phyloP scores from a whole-genome alignment of 2,329 filamentous ascomycete genomes.

The Scedosporium apiospermum region DNA sequence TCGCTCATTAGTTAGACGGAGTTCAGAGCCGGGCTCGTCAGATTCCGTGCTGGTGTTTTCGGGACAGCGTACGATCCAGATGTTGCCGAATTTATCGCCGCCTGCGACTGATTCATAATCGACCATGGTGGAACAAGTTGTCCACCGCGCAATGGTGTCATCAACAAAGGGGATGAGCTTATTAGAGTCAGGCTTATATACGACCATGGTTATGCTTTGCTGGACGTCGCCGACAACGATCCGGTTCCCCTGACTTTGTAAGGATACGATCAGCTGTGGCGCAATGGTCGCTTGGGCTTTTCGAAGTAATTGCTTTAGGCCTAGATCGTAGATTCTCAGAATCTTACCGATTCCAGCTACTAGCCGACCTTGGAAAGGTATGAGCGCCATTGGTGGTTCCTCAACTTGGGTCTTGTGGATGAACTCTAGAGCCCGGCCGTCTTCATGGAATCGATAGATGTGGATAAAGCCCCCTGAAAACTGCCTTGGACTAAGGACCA shows the following conservation, averaged over 20 bases:
- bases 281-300: slow-evolving; percentile 78
- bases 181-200: slow-evolving; percentile 89
- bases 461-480: slow-evolving; percentile 78
- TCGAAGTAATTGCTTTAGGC: slow-evolving; percentile 82
- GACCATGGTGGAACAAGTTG: slow-evolving; percentile 83
- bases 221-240: slow-evolving; percentile 89
- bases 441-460: slow-evolving; percentile 80
- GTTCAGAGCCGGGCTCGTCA: slow-evolving; percentile 82
- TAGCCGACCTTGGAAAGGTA: slow-evolving; percentile 86
- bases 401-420: slow-evolving; percentile 95
- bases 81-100: slow-evolving; percentile 94
- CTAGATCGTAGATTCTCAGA: slow-evolving; percentile 83
- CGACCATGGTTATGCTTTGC: slow-evolving; percentile 83
- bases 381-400: slow-evolving; percentile 77
- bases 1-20: slow-evolving; percentile 80
- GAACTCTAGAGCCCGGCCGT: slow-evolving; percentile 82
- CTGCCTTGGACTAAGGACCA: slow-evolving; percentile 67
- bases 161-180: slow-evolving; percentile 88
- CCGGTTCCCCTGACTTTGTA: slow-evolving; percentile 83
- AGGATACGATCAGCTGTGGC: slow-evolving; percentile 73
- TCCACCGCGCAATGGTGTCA: slow-evolving; percentile 83
- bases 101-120: slow-evolving; percentile 95
- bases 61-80: slow-evolving; percentile 86
- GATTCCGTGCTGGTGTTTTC: slow-evolving; percentile 78
- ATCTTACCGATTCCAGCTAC: slow-evolving; percentile 77